Percentiles rank a stretch among this genome's conserved stretches.
Conservation (phyloP, 768 basidiomycete genomes). For the Leccinum sublutescens region DNA sequence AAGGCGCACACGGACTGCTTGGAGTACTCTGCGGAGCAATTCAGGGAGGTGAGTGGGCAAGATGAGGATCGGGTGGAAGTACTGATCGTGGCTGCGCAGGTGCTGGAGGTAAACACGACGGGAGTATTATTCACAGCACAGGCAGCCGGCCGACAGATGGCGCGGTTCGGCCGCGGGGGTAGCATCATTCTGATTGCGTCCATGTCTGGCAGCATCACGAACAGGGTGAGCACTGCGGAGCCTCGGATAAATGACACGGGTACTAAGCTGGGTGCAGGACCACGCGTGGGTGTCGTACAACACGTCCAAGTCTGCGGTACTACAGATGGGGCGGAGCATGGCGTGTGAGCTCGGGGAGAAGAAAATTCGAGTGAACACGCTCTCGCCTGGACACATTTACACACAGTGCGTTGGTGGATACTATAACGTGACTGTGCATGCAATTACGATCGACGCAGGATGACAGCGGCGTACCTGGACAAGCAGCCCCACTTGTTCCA, state of each 20-base stretch:
- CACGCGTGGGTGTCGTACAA: constrained; percentile 79
- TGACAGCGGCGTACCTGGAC: constrained; percentile 75
- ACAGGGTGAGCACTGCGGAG: constrained; percentile 46
- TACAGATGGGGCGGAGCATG: constrained; percentile 82
- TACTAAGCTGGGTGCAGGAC: constrained; percentile 42
- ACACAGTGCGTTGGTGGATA: constrained; percentile 51
- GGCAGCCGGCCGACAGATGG: constrained; percentile 60
- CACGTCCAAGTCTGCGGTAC: constrained; percentile 71
- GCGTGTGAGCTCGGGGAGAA: constrained; percentile 71
- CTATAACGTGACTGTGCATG: constrained; percentile 18
- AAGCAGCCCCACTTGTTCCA: constrained; percentile 57
- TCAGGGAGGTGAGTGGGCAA: constrained; percentile 48
- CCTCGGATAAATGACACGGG: not conserved
- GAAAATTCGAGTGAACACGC: constrained; percentile 68
- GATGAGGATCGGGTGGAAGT: not conserved
- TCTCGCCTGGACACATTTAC: constrained; percentile 77
- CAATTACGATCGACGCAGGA: constrained; percentile 37
- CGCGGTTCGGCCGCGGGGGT: constrained; percentile 43
- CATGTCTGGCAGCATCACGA: constrained; percentile 68
- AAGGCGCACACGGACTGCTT: constrained; percentile 59
- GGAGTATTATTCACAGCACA: constrained; percentile 62
- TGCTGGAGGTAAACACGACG: constrained; percentile 63
- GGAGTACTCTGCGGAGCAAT: constrained; percentile 63
- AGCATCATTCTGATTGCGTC: constrained; percentile 61
- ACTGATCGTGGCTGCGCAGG: constrained; percentile 35